A percentile compares a stretch with the other conserved stretches of the same genome.
Conservation (phyloP, 164 flowering plant species). For the Annona squamosa region DNA sequence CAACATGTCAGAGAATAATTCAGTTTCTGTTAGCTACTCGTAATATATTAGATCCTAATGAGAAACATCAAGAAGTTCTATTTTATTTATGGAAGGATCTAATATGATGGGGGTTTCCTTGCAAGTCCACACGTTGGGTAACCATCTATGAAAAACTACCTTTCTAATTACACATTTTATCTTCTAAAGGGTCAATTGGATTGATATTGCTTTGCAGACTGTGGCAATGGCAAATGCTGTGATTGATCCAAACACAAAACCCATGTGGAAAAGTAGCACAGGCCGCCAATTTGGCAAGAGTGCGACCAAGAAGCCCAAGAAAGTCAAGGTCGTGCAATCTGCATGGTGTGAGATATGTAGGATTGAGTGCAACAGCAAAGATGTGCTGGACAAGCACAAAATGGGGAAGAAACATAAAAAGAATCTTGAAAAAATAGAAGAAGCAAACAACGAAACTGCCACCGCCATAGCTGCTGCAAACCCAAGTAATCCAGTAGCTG, state of each 20-base stretch:
- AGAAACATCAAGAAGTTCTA: background rate
- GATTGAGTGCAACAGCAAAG: constrained; percentile 38
- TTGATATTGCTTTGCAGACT: constrained; percentile 2
- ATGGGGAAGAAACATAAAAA: constrained; percentile 55
- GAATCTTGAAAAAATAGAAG: constrained; percentile 31
- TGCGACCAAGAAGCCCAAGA: constrained; percentile 22
- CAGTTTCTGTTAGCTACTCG: no score
- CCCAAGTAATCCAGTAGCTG: constrained; percentile 8
- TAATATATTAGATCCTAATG: no score
- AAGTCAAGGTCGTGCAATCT: constrained; percentile 35
- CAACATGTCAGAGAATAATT: no score
- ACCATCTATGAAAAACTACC: background rate
- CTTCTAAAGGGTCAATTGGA: background rate
- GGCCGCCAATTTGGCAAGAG: constrained; percentile 7
- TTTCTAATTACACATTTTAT: background rate
- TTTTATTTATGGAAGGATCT: background rate
- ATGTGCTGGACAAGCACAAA: constrained; percentile 38
- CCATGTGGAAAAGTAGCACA: background rate
- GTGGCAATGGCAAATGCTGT: constrained; percentile 1
- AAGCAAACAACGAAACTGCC: background rate
- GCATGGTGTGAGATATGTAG: constrained; percentile 52
- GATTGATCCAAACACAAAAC: background rate
- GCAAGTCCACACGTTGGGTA: background rate
- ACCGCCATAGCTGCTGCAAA: background rate
- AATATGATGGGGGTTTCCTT: background rate